Evolutionary conservation across 2,329 filamentous ascomycete genomes (phyloP).

Genomic region (Verticillium alfalfae): DNA sequence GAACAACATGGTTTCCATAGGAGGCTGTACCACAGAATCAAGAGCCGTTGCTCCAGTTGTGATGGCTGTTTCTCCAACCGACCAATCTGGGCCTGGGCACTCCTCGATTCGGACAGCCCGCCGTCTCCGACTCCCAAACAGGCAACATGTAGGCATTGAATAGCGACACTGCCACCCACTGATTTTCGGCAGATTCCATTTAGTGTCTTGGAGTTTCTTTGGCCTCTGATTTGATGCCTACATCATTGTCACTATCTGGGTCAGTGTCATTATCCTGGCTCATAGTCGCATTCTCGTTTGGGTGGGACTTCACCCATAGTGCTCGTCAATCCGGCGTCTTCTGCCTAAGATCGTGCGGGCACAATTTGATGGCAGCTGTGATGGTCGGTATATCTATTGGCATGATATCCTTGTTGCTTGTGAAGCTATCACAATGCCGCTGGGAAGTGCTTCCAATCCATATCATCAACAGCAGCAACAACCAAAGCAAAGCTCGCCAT

Average conservation of each 20-base stretch:
- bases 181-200: not conserved
- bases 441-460: not conserved
- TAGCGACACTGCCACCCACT: not conserved
- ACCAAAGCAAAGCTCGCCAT: not conserved
- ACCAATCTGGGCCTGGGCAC: not conserved
- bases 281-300: not conserved
- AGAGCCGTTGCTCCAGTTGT: not conserved
- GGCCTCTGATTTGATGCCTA: not conserved
- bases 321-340: not conserved
- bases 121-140: not conserved
- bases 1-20: too few species aligned
- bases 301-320: not conserved
- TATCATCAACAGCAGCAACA: not conserved
- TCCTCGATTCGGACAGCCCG: not conserved
- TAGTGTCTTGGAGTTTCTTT: not conserved
- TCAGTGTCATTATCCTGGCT: not conserved
- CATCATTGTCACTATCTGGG: not conserved
- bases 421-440: not conserved
- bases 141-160: not conserved
- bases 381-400: not conserved
- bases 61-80: not conserved
- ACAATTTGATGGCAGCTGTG: too few species aligned
- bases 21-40: too few species aligned
- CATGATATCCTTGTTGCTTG: not conserved
- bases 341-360: not conserved